Evolutionary conservation across 1,284 basidiomycete species (phyloP).

Genomic region (Anthracocystis walkeri): DNA sequence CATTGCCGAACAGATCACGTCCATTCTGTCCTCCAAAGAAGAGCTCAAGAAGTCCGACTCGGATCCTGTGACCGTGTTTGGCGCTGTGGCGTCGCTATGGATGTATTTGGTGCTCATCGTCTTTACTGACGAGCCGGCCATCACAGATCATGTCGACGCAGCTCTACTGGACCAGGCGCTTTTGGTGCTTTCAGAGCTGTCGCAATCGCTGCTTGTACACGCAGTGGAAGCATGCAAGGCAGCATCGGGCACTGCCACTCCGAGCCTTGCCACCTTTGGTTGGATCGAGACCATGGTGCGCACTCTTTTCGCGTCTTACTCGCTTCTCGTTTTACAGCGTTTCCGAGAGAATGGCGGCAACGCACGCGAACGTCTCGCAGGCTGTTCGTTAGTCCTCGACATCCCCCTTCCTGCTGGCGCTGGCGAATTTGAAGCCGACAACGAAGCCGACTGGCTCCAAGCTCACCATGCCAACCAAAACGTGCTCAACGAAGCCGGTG

Average conservation of each 20-base stretch:
- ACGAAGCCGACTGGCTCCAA: slow-evolving; percentile 50
- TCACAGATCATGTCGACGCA: slow-evolving; percentile 46
- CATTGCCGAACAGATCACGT: slow-evolving; percentile 48
- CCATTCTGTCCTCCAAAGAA: slow-evolving; percentile 14
- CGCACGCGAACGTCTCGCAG: slow-evolving; percentile 44
- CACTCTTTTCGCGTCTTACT: slow-evolving; percentile 58
- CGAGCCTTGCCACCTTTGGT: slow-evolving; percentile 30
- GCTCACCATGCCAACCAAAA: slow-evolving; percentile 27
- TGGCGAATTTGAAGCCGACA: slow-evolving; percentile 58
- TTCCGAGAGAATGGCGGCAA: slow-evolving; percentile 51
- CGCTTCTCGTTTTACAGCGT: slow-evolving; percentile 60
- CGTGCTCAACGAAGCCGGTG: slow-evolving; percentile 30
- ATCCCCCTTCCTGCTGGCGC: slow-evolving; percentile 55
- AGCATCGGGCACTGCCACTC: slow-evolving; percentile 9
- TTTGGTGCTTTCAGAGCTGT: slow-evolving; percentile 44
- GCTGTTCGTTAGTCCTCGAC: slow-evolving; percentile 55
- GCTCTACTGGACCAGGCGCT: slow-evolving; percentile 50
- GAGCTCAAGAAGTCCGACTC: slow-evolving; percentile 20
- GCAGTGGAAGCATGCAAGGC: slow-evolving; percentile 18
- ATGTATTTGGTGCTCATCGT: slow-evolving; percentile 62
- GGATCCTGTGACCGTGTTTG: slow-evolving; percentile 44
- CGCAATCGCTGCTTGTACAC: slow-evolving; percentile 31
- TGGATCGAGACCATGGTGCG: slow-evolving; percentile 60
- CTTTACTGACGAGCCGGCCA: slow-evolving; percentile 52
- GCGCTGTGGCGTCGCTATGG: slow-evolving; percentile 57